Conservation (phyloP, 768 basidiomycete species). For the Aureoboletus auriporus region DNA sequence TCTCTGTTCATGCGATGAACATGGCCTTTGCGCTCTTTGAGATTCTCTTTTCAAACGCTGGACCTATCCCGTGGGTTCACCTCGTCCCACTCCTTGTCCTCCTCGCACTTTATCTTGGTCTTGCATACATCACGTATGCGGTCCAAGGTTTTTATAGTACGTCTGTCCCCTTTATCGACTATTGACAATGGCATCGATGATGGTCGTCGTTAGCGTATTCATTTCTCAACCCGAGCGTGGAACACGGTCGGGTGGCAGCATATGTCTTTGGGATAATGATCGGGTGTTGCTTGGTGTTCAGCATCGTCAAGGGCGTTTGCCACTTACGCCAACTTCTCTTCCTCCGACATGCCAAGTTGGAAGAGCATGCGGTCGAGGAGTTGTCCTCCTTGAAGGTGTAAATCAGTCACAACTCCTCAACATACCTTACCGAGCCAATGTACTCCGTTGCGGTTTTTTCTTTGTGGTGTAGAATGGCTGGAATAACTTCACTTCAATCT, state of each 20-base stretch:
- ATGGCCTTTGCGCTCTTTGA: constrained; percentile 53
- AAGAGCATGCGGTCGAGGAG: no score
- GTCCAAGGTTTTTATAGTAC: constrained; percentile 64
- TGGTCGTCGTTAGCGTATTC: constrained; percentile 39
- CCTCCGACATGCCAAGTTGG: no score
- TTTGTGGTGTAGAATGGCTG: no score
- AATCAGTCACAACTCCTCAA: no score
- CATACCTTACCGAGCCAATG: no score
- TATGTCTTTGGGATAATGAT: constrained; percentile 61
- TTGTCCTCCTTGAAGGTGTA: no score
- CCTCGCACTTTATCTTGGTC: constrained; percentile 54
- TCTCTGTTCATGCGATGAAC: constrained; percentile 63
- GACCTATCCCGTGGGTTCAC: constrained; percentile 49
- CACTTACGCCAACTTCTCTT: background rate
- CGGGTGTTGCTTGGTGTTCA: constrained; percentile 51
- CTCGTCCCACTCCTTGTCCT: constrained; percentile 45
- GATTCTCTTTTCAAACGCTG: constrained; percentile 48
- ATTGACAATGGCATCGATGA: no score
- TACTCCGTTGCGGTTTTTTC: no score
- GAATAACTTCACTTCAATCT: no score
- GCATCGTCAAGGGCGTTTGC: constrained; percentile 40
- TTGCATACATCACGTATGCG: constrained; percentile 64
- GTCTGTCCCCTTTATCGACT: constrained; percentile 12
- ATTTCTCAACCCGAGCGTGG: constrained; percentile 55
- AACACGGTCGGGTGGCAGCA: constrained; percentile 44